These are phyloP conservation scores for Starmerella floricola DNA, from an alignment of 805 yeast genomes.

Conservation along the genomic window DNA sequence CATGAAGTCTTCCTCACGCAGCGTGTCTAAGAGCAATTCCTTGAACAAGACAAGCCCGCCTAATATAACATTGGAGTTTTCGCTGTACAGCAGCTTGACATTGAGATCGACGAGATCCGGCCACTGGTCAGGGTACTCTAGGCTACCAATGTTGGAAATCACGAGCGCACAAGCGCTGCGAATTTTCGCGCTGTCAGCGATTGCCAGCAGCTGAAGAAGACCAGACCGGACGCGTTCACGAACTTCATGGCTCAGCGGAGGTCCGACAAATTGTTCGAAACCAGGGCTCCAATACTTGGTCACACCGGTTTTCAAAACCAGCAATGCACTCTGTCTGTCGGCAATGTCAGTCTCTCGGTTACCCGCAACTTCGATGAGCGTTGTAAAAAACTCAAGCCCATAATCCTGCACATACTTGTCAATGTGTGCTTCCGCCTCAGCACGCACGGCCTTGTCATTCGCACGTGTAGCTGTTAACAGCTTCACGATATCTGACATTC, in stretches of 20 bases:
- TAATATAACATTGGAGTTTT: constrained; percentile 36
- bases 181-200: constrained; percentile 36
- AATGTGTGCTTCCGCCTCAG: constrained; percentile 13
- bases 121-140: constrained; percentile 95
- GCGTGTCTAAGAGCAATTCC: constrained; percentile 75
- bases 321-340: constrained; percentile 39
- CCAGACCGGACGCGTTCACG: constrained; percentile 42
- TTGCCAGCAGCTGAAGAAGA: constrained; percentile 39
- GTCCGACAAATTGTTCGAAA: constrained; percentile 60
- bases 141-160: constrained; percentile 71
- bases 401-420: constrained; percentile 1
- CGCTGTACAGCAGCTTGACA: constrained; percentile 27
- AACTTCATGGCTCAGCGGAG: constrained; percentile 42
- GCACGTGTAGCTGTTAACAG: constrained; percentile 16
- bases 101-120: constrained; percentile 40
- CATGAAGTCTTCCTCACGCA: constrained; percentile 79
- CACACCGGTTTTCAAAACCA: constrained; percentile 55
- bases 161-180: constrained; percentile 59
- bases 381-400: constrained; percentile 14
- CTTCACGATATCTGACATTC: constrained; percentile 3
- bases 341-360: constrained; percentile 27
- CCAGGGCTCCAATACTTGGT: constrained; percentile 76
- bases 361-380: constrained; percentile 13
- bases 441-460: constrained; percentile 5
- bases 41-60: constrained; percentile 30